Evolutionary conservation across 2,329 filamentous ascomycete genomes (phyloP).

Genomic region (Monilinia laxa): DNA sequence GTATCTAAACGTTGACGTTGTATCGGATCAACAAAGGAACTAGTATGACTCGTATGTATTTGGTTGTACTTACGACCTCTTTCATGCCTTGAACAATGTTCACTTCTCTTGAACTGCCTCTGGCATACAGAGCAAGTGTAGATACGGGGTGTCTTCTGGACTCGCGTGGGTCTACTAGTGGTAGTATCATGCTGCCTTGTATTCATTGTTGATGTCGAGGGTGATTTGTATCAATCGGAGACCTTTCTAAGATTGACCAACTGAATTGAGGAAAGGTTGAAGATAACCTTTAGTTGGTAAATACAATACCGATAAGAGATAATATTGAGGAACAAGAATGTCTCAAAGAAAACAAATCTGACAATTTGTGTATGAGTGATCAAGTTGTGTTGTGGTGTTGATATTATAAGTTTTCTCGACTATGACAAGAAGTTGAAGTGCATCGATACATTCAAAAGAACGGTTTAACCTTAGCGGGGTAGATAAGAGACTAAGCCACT

Average conservation of each 20-base stretch:
- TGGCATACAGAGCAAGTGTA: slow-evolving; percentile 23
- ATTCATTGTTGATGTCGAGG: slow-evolving; percentile 20
- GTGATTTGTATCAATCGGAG: neutral
- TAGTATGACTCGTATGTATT: neutral
- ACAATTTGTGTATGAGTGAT: neutral
- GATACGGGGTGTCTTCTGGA: slow-evolving; percentile 21
- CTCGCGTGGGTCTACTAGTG: slow-evolving; percentile 13
- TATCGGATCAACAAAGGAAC: slow-evolving; percentile 20
- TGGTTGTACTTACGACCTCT: slow-evolving; percentile 23
- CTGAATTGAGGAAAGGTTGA: no score
- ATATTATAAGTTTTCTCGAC: neutral
- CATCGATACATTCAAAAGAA: slow-evolving; percentile 12
- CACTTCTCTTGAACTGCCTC: slow-evolving; percentile 22
- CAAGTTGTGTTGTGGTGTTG: neutral
- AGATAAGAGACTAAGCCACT: slow-evolving; percentile 4
- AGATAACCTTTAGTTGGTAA: neutral
- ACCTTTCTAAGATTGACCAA: neutral
- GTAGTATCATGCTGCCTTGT: slow-evolving; percentile 21
- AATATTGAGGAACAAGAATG: neutral
- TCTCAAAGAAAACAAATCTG: neutral
- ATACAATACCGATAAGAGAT: neutral
- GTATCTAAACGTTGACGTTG: slow-evolving; percentile 16
- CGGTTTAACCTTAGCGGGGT: slow-evolving; percentile 19
- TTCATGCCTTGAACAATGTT: slow-evolving; percentile 25
- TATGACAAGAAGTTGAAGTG: neutral